Percentiles rank a stretch among this genome's conserved stretches.
These are phyloP conservation scores for Aspergillus sp. DNA, from an alignment of 2,329 filamentous ascomycete genomes.

Conservation along the genomic window DNA sequence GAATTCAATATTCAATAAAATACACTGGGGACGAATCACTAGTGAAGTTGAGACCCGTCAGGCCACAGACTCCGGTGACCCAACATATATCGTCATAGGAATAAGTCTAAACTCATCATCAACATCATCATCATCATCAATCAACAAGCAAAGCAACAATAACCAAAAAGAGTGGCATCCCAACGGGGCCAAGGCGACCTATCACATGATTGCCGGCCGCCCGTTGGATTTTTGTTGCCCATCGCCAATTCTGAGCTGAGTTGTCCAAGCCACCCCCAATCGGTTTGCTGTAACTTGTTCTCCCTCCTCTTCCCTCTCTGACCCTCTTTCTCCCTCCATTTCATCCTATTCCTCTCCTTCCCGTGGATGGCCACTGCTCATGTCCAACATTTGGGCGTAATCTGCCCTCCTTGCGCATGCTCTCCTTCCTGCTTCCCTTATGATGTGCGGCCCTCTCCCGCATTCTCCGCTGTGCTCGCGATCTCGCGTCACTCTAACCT, in stretches of 20 bases:
- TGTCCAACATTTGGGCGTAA: conserved; percentile 29
- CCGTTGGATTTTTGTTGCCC: conserved; percentile 22
- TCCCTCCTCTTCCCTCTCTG: conserved; percentile 8
- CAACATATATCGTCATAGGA: not conserved
- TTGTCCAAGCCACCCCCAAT: conserved; percentile 24
- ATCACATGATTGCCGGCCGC: conserved; percentile 28
- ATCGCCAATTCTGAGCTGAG: conserved; percentile 21
- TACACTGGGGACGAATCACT: not conserved
- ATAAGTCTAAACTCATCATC: too few relatives aligned
- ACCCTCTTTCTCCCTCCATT: conserved; percentile 3
- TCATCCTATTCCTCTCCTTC: conserved; percentile 19
- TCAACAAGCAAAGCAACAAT: too few relatives aligned
- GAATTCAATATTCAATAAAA: conserved; percentile 1
- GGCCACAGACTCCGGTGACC: not conserved
- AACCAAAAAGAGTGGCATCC: not conserved
- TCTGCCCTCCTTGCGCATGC: conserved; percentile 23
- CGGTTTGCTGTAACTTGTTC: conserved; percentile 8
- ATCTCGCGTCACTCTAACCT: conserved; percentile 32
- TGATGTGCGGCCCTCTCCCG: conserved; percentile 34
- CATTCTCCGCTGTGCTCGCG: conserved; percentile 30
- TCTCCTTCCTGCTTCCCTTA: conserved; percentile 27
- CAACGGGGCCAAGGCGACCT: conserved; percentile 18
- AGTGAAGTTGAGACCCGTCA: not conserved
- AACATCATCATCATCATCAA: too few relatives aligned
- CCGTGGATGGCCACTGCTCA: conserved; percentile 31